Percentiles rank a stretch among this genome's conserved stretches.
phyloP scores from a whole-genome alignment of 202 grass and related monocot genomes.

The Hordeum pubiflorum region DNA sequence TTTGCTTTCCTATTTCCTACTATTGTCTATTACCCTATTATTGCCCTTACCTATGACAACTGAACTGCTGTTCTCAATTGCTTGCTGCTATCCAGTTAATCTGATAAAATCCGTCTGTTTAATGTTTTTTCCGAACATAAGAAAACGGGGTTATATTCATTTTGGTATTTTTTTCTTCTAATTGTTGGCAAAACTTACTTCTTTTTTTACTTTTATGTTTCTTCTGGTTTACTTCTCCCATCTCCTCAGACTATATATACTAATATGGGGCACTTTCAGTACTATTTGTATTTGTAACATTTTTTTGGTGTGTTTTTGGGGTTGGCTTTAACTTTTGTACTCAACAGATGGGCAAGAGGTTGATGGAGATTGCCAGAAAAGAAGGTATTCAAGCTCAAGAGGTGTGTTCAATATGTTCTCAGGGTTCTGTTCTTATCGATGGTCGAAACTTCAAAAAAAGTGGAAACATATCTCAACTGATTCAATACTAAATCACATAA shows the following conservation, averaged over 20 bases:
- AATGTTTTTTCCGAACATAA: background rate
- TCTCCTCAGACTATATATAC: background rate
- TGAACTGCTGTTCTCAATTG: background rate
- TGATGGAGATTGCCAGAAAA: constrained; percentile 89
- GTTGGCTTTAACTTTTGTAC: constrained; percentile 27
- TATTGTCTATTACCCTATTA: background rate
- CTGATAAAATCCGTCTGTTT: background rate
- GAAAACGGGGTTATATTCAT: background rate
- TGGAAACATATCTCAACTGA: background rate
- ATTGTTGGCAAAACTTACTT: background rate
- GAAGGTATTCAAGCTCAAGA: constrained; percentile 96
- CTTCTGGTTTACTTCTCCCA: constrained; percentile 10
- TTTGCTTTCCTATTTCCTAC: background rate
- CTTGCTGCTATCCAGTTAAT: constrained; percentile 8
- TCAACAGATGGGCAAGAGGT: constrained; percentile 94
- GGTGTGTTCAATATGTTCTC: constrained; percentile 28
- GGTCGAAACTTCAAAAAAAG: background rate
- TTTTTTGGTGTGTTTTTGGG: background rate
- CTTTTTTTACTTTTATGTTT: background rate
- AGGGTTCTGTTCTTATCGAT: constrained; percentile 1
- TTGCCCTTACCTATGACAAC: background rate
- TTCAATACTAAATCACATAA: background rate
- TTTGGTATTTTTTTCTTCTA: background rate
- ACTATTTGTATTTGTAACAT: background rate
- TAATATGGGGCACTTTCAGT: background rate